These are phyloP conservation scores for Erodium texanum DNA, from an alignment of 441 rosid species.

Conservation along the genomic window DNA sequence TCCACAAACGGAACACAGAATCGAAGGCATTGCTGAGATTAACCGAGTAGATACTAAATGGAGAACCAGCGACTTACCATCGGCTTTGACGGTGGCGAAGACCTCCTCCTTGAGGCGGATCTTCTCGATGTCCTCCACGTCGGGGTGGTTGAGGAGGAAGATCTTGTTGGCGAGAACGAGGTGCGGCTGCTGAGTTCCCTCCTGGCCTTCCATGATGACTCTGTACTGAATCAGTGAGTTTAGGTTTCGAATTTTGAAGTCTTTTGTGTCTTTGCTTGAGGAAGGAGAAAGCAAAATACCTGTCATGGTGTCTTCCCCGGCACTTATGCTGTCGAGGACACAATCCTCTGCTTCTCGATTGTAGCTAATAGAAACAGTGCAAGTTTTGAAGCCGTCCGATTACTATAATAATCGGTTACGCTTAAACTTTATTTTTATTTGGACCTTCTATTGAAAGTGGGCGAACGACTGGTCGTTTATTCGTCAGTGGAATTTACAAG, in stretches of 20 bases:
- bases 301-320: neutral
- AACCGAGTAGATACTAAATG: neutral
- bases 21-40: neutral
- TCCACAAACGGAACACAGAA: neutral
- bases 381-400: neutral
- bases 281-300: conserved; percentile 5
- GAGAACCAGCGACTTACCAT: conserved; percentile 30
- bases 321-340: neutral
- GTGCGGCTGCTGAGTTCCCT: conserved; percentile 80
- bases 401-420: no score
- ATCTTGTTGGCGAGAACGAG: conserved; percentile 75
- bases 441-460: neutral
- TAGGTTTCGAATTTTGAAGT: neutral
- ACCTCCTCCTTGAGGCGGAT: conserved; percentile 86
- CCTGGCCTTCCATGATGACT: conserved; percentile 62
- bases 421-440: no score
- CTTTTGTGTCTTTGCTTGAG: conserved; percentile 11
- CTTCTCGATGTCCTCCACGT: conserved; percentile 83
- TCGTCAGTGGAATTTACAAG: neutral
- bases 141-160: conserved; percentile 69
- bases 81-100: conserved; percentile 57
- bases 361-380: neutral
- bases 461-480: neutral
- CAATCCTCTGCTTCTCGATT: neutral
- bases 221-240: neutral